Evolutionary conservation across 192 early-diverging fungal species (phyloP).

Genomic region (Coemansia sp.): DNA sequence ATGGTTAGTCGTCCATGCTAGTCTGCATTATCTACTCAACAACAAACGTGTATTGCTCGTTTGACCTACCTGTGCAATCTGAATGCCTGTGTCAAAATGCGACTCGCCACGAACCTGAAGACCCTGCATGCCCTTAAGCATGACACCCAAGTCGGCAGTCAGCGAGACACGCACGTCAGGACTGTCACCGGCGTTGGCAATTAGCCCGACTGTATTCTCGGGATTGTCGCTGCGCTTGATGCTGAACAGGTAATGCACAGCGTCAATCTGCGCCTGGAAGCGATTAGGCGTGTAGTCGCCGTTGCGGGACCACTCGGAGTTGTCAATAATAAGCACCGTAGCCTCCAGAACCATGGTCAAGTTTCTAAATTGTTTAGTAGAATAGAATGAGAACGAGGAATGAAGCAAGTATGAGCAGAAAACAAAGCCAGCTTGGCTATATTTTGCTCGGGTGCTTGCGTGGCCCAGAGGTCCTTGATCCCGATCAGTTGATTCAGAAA

Average conservation of each 20-base stretch:
- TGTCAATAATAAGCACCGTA: constrained; percentile 88
- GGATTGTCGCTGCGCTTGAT: constrained; percentile 90
- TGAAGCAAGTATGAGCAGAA: constrained; percentile 2
- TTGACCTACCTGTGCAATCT: constrained; percentile 83
- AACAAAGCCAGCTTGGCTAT: background rate
- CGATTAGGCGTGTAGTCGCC: constrained; percentile 96
- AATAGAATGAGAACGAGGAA: background rate
- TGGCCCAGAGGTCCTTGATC: no score
- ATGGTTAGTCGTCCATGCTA: no score
- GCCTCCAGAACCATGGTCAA: constrained; percentile 84
- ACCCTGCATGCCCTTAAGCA: constrained; percentile 81
- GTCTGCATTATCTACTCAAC: background rate
- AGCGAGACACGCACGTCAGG: constrained; percentile 92
- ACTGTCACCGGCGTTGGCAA: constrained; percentile 94
- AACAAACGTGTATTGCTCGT: constrained; percentile 23
- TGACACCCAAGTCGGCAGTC: constrained; percentile 86
- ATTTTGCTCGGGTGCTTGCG: no score
- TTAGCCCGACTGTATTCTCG: constrained; percentile 92
- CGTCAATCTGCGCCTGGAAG: constrained; percentile 90
- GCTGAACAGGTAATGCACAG: constrained; percentile 86
- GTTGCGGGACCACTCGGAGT: constrained; percentile 99
- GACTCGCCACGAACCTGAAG: constrained; percentile 69
- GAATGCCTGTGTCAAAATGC: constrained; percentile 81
- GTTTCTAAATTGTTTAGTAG: constrained; percentile 2
- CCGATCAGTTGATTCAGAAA: no score